Evolutionary conservation across 805 yeast species (phyloP).

Genomic region (Saccharomycopsis fibuligera): DNA sequence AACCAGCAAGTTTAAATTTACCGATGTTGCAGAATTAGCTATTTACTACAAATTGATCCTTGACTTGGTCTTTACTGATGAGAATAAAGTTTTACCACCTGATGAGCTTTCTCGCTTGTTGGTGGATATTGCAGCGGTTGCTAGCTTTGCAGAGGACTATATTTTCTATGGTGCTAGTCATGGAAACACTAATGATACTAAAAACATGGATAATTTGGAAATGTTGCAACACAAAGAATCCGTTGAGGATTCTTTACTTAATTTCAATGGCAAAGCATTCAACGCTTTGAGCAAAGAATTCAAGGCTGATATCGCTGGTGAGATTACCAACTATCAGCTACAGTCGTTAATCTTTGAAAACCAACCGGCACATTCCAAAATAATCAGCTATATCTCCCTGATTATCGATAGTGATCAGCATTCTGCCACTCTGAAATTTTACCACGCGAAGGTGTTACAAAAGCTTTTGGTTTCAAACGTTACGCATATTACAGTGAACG

Average conservation of each 20-base stretch:
- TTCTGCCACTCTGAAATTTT: slow-evolving; percentile 5
- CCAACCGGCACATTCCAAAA: too few relatives aligned
- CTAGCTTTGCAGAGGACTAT: slow-evolving; percentile 2
- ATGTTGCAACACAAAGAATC: background rate
- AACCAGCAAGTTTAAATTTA: background rate
- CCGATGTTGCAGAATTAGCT: slow-evolving; percentile 1
- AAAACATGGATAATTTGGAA: slow-evolving; percentile 3
- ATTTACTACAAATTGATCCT: slow-evolving; percentile 6
- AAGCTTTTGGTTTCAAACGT: background rate
- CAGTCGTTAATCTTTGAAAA: too few relatives aligned
- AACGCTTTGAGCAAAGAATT: background rate
- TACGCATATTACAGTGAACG: too few relatives aligned
- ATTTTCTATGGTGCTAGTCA: background rate
- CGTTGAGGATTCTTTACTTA: background rate
- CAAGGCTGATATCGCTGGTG: background rate
- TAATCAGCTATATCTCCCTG: background rate
- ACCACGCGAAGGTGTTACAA: slow-evolving; percentile 10
- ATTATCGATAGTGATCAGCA: background rate
- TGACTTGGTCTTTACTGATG: background rate
- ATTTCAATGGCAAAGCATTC: background rate
- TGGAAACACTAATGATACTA: background rate
- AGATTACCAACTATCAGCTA: background rate
- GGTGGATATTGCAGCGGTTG: background rate
- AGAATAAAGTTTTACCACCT: background rate
- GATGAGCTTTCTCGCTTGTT: background rate